These are phyloP conservation scores for Didymella keratinophila DNA, from an alignment of 2,329 filamentous ascomycete species.

Conservation along the genomic window DNA sequence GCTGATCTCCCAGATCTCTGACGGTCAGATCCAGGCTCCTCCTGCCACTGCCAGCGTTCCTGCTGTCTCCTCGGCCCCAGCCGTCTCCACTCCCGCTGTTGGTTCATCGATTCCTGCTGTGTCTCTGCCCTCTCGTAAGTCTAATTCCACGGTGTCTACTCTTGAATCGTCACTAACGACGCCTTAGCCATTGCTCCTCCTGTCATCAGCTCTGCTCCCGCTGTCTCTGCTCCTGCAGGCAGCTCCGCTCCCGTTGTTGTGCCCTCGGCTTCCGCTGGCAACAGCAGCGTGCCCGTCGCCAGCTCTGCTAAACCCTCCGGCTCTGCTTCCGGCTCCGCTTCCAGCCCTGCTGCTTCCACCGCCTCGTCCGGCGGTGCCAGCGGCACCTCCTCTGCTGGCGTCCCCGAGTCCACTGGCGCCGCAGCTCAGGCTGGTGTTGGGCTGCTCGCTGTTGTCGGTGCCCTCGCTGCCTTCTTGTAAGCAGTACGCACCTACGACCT, in stretches of 20 bases:
- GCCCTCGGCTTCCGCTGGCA: slow-evolving; percentile 2
- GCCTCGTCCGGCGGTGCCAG: slow-evolving; percentile 17
- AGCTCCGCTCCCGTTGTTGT: slow-evolving; percentile 6
- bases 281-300: slow-evolving; percentile 5
- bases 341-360: slow-evolving; percentile 17
- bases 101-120: slow-evolving; percentile 9
- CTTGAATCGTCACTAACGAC: neutral
- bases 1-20: slow-evolving; percentile 49
- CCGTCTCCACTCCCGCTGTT: slow-evolving; percentile 11
- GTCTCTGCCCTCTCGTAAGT: slow-evolving; percentile 7
- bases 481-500: neutral
- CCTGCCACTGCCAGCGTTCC: slow-evolving; percentile 17
- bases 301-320: slow-evolving; percentile 8
- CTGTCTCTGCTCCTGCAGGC: slow-evolving; percentile 6
- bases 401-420: slow-evolving; percentile 33
- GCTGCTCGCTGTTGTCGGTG: slow-evolving; percentile 27
- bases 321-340: slow-evolving; percentile 2
- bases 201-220: neutral
- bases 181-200: slow-evolving; percentile 16
- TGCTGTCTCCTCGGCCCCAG: slow-evolving; percentile 7
- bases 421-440: slow-evolving; percentile 21
- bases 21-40: slow-evolving; percentile 50
- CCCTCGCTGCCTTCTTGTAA: slow-evolving; percentile 38
- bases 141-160: neutral
- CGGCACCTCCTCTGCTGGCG: slow-evolving; percentile 15